These are phyloP conservation scores for Tylopilus subfusipes DNA, from an alignment of 768 basidiomycete genomes.

Conservation along the genomic window DNA sequence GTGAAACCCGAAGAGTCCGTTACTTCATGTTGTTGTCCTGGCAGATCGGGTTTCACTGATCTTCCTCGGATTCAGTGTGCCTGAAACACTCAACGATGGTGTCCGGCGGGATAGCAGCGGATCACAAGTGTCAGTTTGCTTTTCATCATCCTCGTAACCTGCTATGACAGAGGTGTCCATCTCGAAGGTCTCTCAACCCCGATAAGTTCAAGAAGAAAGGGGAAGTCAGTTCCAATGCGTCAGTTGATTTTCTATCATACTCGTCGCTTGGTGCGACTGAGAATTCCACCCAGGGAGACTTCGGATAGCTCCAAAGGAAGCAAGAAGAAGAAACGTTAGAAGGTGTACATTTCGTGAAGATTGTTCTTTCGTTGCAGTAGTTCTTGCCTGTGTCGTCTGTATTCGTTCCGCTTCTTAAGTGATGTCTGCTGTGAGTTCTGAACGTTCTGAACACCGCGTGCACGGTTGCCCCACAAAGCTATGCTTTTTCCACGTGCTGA, in stretches of 20 bases:
- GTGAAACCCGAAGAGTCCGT: constrained; percentile 7
- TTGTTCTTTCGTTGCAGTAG: neutral
- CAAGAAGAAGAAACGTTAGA: neutral
- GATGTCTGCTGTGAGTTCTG: too few species aligned
- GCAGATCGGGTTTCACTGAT: neutral
- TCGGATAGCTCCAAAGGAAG: neutral
- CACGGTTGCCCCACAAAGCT: neutral
- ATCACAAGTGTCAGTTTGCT: neutral
- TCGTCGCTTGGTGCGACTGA: neutral
- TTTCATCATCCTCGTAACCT: neutral
- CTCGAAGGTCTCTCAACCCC: neutral
- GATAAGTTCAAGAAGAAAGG: neutral
- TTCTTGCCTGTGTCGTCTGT: neutral
- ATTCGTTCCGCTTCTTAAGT: neutral
- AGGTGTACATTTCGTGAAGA: too few species aligned
- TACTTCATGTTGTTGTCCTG: neutral
- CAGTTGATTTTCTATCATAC: neutral
- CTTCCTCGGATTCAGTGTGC: neutral
- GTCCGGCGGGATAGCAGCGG: neutral
- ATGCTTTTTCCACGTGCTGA: too few species aligned
- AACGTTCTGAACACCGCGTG: too few species aligned
- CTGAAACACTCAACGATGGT: fast-evolving
- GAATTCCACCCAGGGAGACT: neutral
- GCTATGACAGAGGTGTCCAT: neutral
- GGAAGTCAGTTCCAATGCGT: neutral